Base-by-base conservation (phyloP, 768 basidiomycete species). In the Zangia roseola region DNA sequence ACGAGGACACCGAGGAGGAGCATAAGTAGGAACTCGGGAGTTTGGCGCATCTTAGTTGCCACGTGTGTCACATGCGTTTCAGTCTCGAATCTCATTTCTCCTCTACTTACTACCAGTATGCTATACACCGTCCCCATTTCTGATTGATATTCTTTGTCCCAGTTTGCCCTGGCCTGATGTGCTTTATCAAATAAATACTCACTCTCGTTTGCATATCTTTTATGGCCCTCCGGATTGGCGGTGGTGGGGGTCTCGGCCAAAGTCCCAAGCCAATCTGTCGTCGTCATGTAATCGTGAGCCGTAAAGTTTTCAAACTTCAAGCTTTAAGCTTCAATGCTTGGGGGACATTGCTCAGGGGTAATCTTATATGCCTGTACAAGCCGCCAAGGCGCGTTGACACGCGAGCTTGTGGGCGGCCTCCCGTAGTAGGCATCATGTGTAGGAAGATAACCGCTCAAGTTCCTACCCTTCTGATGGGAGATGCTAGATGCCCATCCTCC, bases 141-240 rank as follows among this genome's bases (percentile, higher is more conserved):
- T 25, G 52, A 49, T 45, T 20, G 44, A 44, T 45, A 4, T 40
- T 43, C n/a, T 40, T 39, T 45, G 40, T 47, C 23, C 23, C 24
- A 25, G 34, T 52, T 52, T 34, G 28, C n/a, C 36, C 26, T 26
- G 35, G 36, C 30, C 49, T 35, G 19, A 39, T 42, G 31, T 42
- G 44, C 35, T 40, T 36, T 49, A n/a, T 45, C 28, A n/a, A 33
- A 50, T 44, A 55, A 52, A 58, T 55, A 35, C 26, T 14, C 30
- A 56, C 64, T 6, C 49, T 64, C 63, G 33, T 61, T 66, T 49
- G 38, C 40, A 43, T 26, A 41, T 34, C 8, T 50, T 26, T 23
- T 58, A 53, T 61, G 57, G 51, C 21, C 40, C 25, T 48, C n/a
- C n/a, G n/a, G n/a, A n/a, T n/a, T n/a, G n/a, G 14, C 20, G 36